Base-by-base conservation (phyloP, 202 grass and related monocot genomes). In the Saccharum hybrid region DNA sequence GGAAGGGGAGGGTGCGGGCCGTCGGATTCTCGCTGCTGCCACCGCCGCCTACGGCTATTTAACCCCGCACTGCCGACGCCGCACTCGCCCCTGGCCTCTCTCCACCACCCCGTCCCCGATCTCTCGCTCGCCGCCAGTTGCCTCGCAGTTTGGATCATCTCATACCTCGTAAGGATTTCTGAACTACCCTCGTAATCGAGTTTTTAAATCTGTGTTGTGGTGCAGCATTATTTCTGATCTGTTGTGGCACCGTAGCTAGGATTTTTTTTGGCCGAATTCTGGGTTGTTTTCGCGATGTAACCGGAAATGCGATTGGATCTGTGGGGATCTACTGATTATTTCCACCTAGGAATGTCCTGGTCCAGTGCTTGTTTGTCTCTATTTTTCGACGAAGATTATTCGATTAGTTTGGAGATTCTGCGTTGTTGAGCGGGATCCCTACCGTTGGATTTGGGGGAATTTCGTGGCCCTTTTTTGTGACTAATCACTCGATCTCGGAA, bases 41-140 rank as follows among this genome's bases (percentile, higher is more conserved):
- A 15, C 40, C n/a, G n/a, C 64, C 31, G 40, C 64, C 65, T 64
- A 71, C 85, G 79, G 85, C 72, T 82, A 77, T 82, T 76, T 87
- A 82, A 87, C 15, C 65, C 41, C 79, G 12, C 71, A 2, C 71
- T 71, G 52, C 72, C 26, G 43, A 66, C 76, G n/a, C 37, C 33
- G 38, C 63, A 71, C 39, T 88, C 88, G 19, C 57, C 78, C 66
- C 11, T 31, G 37, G 41, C 59, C 67, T 8, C 63, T 2, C 8
- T 60, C 23, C 22, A 11, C 79, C 54, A 6, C 59, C 79, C 70
- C 34, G 34, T 71, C 64, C 68, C 43, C 22, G 48, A 36, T 75
- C 72, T 75, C 13, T 45, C 61, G 43, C 0, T 71, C n/a, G 65
- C 36, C 52, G 74, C 62, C 65, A 16, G 43, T 12, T 19, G 37